These are phyloP conservation scores for Zygoascus hellenicus DNA, from an alignment of 1,139 yeast genomes.

Conservation along the genomic window DNA sequence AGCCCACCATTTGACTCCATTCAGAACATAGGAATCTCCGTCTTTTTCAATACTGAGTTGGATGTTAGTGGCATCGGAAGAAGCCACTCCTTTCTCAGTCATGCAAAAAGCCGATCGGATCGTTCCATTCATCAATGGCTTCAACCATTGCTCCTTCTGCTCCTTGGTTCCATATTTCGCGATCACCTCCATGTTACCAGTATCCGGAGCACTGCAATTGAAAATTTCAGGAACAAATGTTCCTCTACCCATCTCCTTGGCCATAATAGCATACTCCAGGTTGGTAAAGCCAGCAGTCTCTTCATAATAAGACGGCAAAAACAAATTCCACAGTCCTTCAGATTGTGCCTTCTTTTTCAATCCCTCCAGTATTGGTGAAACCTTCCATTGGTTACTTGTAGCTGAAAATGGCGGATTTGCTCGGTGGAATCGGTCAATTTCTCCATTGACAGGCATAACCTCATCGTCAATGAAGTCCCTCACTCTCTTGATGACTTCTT, in stretches of 20 bases:
- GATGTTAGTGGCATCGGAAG: conserved; percentile 65
- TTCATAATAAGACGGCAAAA: conserved; percentile 49
- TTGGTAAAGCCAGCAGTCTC: conserved; percentile 64
- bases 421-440: conserved; percentile 34
- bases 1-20: conserved; percentile 72
- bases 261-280: conserved; percentile 66
- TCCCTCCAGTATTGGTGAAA: conserved; percentile 49
- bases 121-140: conserved; percentile 53
- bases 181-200: conserved; percentile 70
- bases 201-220: conserved; percentile 63
- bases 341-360: conserved; percentile 52
- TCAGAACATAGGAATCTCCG: conserved; percentile 48
- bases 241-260: conserved; percentile 58
- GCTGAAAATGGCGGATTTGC: conserved; percentile 40
- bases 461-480: conserved; percentile 55
- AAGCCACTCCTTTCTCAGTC: conserved; percentile 64
- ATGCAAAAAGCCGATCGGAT: conserved; percentile 64
- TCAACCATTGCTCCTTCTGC: conserved; percentile 52
- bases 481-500: conserved; percentile 45
- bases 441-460: conserved; percentile 51
- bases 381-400: conserved; percentile 43
- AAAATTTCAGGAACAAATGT: conserved; percentile 57
- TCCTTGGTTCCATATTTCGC: conserved; percentile 51
- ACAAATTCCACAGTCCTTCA: conserved; percentile 62
- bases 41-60: conserved; percentile 45